Evolutionary conservation across 176 grass and related monocot genomes (phyloP).

Genomic region (Oryza meyeriana): DNA sequence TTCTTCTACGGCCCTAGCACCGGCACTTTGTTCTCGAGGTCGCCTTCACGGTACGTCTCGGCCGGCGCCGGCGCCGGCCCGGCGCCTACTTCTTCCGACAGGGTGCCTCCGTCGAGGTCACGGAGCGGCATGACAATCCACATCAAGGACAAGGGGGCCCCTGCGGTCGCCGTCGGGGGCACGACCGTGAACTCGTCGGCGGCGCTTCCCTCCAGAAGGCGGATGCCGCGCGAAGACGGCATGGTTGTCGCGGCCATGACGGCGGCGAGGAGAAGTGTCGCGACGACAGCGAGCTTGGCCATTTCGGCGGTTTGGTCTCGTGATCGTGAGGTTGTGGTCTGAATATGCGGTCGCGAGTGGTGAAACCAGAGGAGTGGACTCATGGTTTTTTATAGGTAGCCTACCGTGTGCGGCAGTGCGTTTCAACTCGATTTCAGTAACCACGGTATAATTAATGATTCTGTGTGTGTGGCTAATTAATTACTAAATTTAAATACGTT

Average conservation of each 20-base stretch:
- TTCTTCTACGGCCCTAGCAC: neutral
- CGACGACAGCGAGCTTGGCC: neutral
- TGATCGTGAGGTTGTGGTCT: no score
- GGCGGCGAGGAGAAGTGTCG: neutral
- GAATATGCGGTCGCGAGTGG: neutral
- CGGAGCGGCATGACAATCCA: neutral
- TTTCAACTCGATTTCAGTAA: neutral
- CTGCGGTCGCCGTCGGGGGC: no score
- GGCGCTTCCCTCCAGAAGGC: neutral
- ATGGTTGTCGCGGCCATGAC: neutral
- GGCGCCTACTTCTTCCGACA: neutral
- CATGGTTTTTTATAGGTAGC: neutral
- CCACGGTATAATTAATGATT: neutral
- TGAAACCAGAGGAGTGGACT: neutral
- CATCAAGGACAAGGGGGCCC: neutral
- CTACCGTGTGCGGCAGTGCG: no score
- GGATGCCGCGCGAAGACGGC: neutral
- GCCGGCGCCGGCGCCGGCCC: neutral
- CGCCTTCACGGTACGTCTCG: neutral
- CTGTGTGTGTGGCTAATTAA: no score
- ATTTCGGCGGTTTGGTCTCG: neutral
- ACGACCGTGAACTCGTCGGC: neutral
- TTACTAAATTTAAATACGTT: no score
- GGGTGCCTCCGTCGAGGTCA: neutral
- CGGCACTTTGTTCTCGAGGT: neutral